A percentile compares a stretch with the other conserved stretches of the same genome.
Evolutionary conservation across 257 asterid genomes (phyloP).

Genomic region (Linderniella brevidens): DNA sequence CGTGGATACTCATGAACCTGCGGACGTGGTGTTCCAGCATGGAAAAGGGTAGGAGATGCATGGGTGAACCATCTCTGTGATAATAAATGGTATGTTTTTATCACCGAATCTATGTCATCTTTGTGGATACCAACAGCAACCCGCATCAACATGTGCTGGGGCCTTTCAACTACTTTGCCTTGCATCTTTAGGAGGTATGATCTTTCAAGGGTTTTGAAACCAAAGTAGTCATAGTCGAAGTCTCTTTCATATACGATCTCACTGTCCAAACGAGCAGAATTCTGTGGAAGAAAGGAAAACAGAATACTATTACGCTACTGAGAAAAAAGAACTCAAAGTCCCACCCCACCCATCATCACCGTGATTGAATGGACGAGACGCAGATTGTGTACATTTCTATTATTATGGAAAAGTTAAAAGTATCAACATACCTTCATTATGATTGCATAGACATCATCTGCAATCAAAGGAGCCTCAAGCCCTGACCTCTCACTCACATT

Average conservation of each 20-base stretch:
- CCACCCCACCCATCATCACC: too few relatives aligned
- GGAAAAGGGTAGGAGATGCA: constrained; percentile 93
- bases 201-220: constrained; percentile 88
- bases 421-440: constrained; percentile 54
- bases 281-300: constrained; percentile 23
- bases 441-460: constrained; percentile 78
- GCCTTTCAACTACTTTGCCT: constrained; percentile 90
- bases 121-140: constrained; percentile 93
- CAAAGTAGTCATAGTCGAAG: constrained; percentile 87
- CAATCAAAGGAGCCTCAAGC: constrained; percentile 58
- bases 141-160: constrained; percentile 97
- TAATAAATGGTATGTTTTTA: constrained; percentile 75
- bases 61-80: constrained; percentile 96
- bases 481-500: constrained; percentile 85
- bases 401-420: background rate
- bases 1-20: constrained; percentile 29
- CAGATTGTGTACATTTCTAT: background rate
- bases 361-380: too few relatives aligned
- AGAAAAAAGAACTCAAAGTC: background rate
- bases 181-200: constrained; percentile 71
- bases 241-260: constrained; percentile 91
- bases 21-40: constrained; percentile 97
- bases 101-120: constrained; percentile 58
- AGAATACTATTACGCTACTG: background rate
- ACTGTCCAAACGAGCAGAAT: constrained; percentile 73